These are phyloP conservation scores for Geranium rotundifolium DNA, from an alignment of 345 rosid species.

Conservation along the genomic window DNA sequence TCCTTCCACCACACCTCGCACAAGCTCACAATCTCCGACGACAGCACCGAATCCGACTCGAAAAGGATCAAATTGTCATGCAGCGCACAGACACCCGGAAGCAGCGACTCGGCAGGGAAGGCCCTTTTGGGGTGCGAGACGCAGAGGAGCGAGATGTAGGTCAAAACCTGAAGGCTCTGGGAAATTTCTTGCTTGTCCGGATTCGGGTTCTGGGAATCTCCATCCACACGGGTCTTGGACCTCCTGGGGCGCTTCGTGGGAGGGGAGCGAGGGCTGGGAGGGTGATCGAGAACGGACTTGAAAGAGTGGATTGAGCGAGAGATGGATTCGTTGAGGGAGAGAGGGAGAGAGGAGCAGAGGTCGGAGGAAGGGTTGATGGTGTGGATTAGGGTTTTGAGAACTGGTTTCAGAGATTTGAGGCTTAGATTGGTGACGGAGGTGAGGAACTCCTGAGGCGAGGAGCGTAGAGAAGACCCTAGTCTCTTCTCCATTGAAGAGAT, in stretches of 20 bases:
- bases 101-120: constrained; percentile 34
- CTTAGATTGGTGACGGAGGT: constrained; percentile 30
- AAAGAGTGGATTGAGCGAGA: constrained; percentile 28
- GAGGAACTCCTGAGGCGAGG: constrained; percentile 66
- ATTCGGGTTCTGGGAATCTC: not conserved
- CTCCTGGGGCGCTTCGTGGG: constrained; percentile 19
- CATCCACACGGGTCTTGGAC: constrained; percentile 4
- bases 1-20: constrained; percentile 90
- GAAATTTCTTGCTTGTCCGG: constrained; percentile 19
- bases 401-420: constrained; percentile 53
- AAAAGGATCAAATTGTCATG: constrained; percentile 58
- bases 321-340: constrained; percentile 39
- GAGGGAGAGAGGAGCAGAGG: constrained; percentile 42
- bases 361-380: constrained; percentile 40
- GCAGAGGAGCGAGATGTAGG: constrained; percentile 35
- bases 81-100: constrained; percentile 46
- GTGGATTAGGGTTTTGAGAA: constrained; percentile 51
- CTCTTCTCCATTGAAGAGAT: constrained; percentile 49
- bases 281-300: constrained; percentile 17
- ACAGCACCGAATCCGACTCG: constrained; percentile 54
- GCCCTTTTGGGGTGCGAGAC: constrained; percentile 37
- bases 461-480: constrained; percentile 53
- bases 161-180: constrained; percentile 35
- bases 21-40: constrained; percentile 46
- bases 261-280: constrained; percentile 33